Evolutionary conservation across 345 rosid genomes (phyloP).

Genomic region (Melaleuca alternifolia): DNA sequence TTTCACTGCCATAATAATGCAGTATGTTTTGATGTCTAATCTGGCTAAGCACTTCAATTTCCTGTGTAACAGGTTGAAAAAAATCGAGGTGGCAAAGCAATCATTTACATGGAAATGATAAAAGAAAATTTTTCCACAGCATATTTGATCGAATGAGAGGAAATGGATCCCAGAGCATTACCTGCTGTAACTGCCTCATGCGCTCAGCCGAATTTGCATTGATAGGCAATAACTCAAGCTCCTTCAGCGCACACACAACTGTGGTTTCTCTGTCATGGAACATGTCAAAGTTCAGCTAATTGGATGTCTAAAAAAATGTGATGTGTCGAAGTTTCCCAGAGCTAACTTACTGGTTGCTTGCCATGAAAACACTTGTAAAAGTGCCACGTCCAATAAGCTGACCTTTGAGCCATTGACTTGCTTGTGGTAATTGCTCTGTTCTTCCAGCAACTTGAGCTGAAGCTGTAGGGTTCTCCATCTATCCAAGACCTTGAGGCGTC

Average conservation of each 20-base stretch:
- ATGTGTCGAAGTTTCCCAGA: background rate
- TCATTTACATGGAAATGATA: background rate
- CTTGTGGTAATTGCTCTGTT: background rate
- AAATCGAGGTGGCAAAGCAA: background rate
- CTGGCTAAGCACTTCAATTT: conserved; percentile 8
- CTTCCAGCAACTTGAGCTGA: background rate
- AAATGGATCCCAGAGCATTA: background rate
- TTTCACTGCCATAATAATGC: conserved; percentile 6
- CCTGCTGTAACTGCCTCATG: conserved; percentile 3
- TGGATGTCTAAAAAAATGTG: background rate
- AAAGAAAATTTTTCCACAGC: background rate
- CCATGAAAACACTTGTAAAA: conserved; percentile 59
- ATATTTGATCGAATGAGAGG: background rate
- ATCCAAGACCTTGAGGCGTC: fast-evolving
- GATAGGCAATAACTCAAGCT: background rate
- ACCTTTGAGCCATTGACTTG: conserved; percentile 45
- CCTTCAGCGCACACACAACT: conserved; percentile 1
- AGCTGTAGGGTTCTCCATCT: background rate
- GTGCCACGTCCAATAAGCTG: conserved; percentile 56
- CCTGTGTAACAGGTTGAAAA: background rate
- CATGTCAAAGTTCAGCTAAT: background rate
- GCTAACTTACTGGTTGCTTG: conserved; percentile 43
- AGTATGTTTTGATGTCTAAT: conserved; percentile 10
- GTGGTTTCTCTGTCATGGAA: background rate
- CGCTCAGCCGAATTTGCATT: conserved; percentile 3